Evolutionary conservation across 2,329 filamentous ascomycete genomes (phyloP).

Genomic region (Aspergillus quadricinctus): DNA sequence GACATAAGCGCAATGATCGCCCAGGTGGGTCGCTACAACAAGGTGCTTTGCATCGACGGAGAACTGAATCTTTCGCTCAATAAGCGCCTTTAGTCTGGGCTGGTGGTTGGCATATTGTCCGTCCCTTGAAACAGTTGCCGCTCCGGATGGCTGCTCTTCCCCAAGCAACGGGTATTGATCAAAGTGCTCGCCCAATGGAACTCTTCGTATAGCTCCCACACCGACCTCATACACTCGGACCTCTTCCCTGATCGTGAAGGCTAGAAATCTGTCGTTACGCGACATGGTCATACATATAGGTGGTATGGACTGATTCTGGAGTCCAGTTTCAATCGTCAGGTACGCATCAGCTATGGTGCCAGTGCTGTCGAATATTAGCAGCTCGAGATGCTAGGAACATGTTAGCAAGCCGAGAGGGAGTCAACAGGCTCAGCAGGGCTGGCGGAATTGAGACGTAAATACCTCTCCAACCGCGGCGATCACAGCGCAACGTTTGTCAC

Average conservation of each 20-base stretch:
- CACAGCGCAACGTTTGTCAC: slow-evolving; percentile 29
- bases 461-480: slow-evolving; percentile 24
- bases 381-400: slow-evolving; percentile 19
- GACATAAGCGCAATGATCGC: slow-evolving; percentile 22
- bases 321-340: slow-evolving; percentile 24
- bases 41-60: slow-evolving; percentile 29
- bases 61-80: slow-evolving; percentile 31
- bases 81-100: slow-evolving; percentile 19
- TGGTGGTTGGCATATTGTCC: slow-evolving; percentile 10
- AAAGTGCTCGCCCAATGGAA: slow-evolving; percentile 9
- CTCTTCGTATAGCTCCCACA: slow-evolving; percentile 9
- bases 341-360: slow-evolving; percentile 16
- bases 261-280: slow-evolving; percentile 18
- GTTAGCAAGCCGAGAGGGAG: slow-evolving; percentile 6
- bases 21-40: slow-evolving; percentile 31
- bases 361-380: slow-evolving; percentile 25
- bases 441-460: not conserved
- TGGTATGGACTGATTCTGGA: slow-evolving; percentile 11
- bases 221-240: slow-evolving; percentile 17
- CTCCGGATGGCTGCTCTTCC: slow-evolving; percentile 1
- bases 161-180: slow-evolving; percentile 5
- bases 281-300: slow-evolving; percentile 19
- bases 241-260: slow-evolving; percentile 18
- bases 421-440: not conserved
- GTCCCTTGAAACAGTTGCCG: not conserved